Evolutionary conservation across 441 rosid species (phyloP), one percentile per base, ranked within the genome.

Genomic region (Daphne laureola): DNA sequence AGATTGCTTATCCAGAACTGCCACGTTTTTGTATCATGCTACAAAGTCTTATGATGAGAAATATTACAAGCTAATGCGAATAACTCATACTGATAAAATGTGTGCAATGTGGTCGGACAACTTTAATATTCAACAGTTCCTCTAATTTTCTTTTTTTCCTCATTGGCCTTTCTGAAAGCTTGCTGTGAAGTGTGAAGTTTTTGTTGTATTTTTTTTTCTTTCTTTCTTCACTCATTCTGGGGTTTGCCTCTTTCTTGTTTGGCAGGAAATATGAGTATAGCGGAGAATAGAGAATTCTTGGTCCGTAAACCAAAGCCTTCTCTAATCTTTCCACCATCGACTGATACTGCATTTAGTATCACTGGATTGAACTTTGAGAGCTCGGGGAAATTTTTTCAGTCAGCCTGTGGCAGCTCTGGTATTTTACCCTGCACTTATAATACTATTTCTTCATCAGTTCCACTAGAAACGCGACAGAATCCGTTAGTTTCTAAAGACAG

Each of bases 281-380:
- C 55, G 49, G 51, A 38, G 8, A 5, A 47, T 18, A 21, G 13
- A 17, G 51, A 14, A 23, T 49, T 8, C 38, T 14, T 14, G 38
- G 50, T 46, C 12, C 48, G 45, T 43, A 38, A 43, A 17, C 61
- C 46, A 54, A 59, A 51, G 48, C 14, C 51, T 56, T 51, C 59
- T 21, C 41, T 46, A 54, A 43, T 3, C 23, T 54, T 50, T 15
- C 42, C 44, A 54, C 56, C 68, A 52, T 18, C 47, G 40, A 14
- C 40, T 14, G 53, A 16, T 21, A 64, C 52, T 38, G 35, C 13
- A 35, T 35, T 47, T 9, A 65, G 54, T 23, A 23, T 41, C 2
- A 25, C 64, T 16, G 45, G 46, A 51, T 61, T 66, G 64, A 54
- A 17, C 45, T 40, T 48, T 25, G 57, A 54, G 54, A 55, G 53